Conservation (phyloP, 129 eudicot species). For the Artemisia tridentata region DNA sequence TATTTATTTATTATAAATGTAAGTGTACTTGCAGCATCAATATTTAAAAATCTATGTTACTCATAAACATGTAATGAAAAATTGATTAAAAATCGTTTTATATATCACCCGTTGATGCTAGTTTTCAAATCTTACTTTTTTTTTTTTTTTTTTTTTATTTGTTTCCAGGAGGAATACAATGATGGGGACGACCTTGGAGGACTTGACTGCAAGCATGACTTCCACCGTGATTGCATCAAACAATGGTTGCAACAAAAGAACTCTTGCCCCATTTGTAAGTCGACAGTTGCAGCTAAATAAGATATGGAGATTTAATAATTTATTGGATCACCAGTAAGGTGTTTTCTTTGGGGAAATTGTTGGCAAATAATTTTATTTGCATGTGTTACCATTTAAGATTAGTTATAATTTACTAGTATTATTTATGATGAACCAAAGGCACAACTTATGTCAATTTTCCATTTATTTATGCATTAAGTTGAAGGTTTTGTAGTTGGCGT, state of each 20-base stretch:
- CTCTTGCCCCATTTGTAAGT: constrained; percentile 83
- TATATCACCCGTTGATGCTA: too few relatives aligned
- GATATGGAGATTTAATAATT: not conserved
- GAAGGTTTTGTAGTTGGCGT: constrained; percentile 13
- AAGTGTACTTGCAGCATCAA: not conserved
- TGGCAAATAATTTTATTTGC: constrained; percentile 23
- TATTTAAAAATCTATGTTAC: not conserved
- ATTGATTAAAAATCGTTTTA: too few relatives aligned
- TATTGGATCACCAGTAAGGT: constrained; percentile 16
- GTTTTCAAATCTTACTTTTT: not conserved
- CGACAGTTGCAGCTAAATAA: constrained; percentile 45
- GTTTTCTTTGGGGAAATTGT: constrained; percentile 20
- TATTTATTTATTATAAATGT: not conserved
- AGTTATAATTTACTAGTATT: constrained; percentile 21
- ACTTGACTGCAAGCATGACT: constrained; percentile 81
- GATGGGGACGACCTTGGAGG: constrained; percentile 62
- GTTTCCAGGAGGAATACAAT: constrained; percentile 60
- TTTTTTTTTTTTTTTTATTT: not conserved
- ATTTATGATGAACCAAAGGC: constrained; percentile 25
- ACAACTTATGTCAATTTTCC: constrained; percentile 23
- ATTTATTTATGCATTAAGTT: constrained; percentile 20
- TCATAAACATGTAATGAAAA: not conserved
- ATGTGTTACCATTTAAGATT: constrained; percentile 19
- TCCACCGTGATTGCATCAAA: constrained; percentile 61
- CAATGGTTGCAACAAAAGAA: constrained; percentile 85